phyloP scores from a whole-genome alignment of 2,329 filamentous ascomycete species.

The Fusarium sororula region DNA sequence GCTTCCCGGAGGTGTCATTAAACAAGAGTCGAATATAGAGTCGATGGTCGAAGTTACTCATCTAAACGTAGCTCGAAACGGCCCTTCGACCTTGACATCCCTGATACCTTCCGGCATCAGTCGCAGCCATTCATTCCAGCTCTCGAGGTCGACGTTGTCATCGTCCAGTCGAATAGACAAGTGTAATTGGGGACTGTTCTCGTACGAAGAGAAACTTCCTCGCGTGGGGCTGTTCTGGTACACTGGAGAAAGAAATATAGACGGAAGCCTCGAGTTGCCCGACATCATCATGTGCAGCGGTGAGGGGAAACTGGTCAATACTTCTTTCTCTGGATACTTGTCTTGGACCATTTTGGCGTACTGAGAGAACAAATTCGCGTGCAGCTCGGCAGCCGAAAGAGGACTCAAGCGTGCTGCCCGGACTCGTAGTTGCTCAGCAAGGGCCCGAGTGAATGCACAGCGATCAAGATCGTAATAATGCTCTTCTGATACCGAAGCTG shows the following conservation, averaged over 20 bases:
- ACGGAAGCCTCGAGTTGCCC: conserved; percentile 62
- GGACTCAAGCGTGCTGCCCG: conserved; percentile 56
- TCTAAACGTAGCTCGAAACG: conserved; percentile 49
- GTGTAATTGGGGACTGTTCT: conserved; percentile 59
- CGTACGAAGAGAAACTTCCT: conserved; percentile 51
- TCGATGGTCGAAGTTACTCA: conserved; percentile 12
- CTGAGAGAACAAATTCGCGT: conserved; percentile 61
- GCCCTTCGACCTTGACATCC: conserved; percentile 64
- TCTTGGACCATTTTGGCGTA: conserved; percentile 64
- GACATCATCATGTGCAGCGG: conserved; percentile 66
- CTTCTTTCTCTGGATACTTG: conserved; percentile 57
- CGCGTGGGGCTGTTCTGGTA: conserved; percentile 52
- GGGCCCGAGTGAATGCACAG: conserved; percentile 60
- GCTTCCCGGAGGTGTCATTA: not conserved
- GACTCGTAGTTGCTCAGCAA: conserved; percentile 60
- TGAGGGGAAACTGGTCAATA: conserved; percentile 59
- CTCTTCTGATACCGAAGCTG: conserved; percentile 64
- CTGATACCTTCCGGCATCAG: conserved; percentile 66
- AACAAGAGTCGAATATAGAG: not conserved
- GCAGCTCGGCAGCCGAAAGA: conserved; percentile 63
- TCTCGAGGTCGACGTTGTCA: conserved; percentile 61
- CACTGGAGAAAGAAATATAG: conserved; percentile 64
- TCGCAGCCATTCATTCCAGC: conserved; percentile 67
- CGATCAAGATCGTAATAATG: conserved; percentile 59
- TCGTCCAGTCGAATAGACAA: conserved; percentile 62